Evolutionary conservation across 2,329 filamentous ascomycete species (phyloP).

Genomic region (Exophiala bonariae): DNA sequence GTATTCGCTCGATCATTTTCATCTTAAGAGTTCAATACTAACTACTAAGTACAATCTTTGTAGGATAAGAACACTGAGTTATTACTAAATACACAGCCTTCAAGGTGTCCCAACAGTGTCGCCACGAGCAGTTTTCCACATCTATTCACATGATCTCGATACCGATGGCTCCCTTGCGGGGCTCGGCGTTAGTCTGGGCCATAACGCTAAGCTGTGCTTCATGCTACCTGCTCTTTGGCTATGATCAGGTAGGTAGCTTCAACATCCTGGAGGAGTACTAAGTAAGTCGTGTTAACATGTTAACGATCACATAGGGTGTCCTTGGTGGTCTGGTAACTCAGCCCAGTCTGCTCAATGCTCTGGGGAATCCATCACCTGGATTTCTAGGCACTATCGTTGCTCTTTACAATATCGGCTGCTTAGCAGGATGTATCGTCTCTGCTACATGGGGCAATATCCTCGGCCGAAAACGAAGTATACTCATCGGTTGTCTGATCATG

Average conservation of each 20-base stretch:
- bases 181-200: slow-evolving; percentile 12
- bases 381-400: slow-evolving; percentile 50
- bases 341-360: slow-evolving; percentile 41
- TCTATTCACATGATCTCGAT: too few relatives aligned
- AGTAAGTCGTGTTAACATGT: neutral
- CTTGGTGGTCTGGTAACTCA: slow-evolving; percentile 54
- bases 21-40: too few relatives aligned
- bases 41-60: too few relatives aligned
- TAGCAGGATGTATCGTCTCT: slow-evolving; percentile 38
- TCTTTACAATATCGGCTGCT: slow-evolving; percentile 48
- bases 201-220: slow-evolving; percentile 20
- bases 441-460: slow-evolving; percentile 36
- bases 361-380: slow-evolving; percentile 36
- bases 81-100: too few relatives aligned
- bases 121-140: too few relatives aligned
- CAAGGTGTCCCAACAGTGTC: too few relatives aligned
- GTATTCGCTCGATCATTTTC: too few relatives aligned
- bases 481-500: slow-evolving; percentile 57
- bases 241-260: slow-evolving; percentile 25
- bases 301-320: slow-evolving; percentile 8
- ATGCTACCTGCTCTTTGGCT: slow-evolving; percentile 31
- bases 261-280: too few relatives aligned
- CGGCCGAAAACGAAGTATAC: slow-evolving; percentile 49
- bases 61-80: too few relatives aligned
- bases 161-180: too few relatives aligned